A percentile compares a stretch with the other conserved stretches of the same genome.
phyloP scores from a whole-genome alignment of 106 monocot species.

The Hemerocallis citrina region DNA sequence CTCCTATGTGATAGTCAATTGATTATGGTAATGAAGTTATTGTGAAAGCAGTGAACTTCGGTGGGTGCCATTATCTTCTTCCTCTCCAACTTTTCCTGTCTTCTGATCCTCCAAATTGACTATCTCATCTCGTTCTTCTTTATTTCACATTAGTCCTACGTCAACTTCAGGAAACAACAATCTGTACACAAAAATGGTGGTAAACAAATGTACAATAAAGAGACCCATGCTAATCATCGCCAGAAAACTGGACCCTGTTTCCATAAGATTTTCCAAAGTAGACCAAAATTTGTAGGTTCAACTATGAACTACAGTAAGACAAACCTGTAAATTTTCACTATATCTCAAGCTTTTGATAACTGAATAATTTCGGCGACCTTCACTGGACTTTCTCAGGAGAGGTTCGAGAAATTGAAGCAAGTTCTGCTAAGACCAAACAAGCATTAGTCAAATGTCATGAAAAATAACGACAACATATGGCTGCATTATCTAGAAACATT shows the following conservation, averaged over 20 bases:
- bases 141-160: no score
- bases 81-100: no score
- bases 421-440: conserved; percentile 35
- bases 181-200: not conserved
- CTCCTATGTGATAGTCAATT: no score
- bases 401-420: conserved; percentile 89
- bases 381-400: conserved; percentile 90
- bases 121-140: no score
- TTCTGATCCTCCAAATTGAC: no score
- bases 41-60: no score
- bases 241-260: not conserved
- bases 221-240: not conserved
- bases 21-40: no score
- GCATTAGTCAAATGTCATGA: not conserved
- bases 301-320: conserved; percentile 2
- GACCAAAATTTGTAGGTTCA: not conserved
- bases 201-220: not conserved
- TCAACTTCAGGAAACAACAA: no score
- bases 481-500: not conserved
- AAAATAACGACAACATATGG: no score
- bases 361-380: conserved; percentile 68
- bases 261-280: not conserved
- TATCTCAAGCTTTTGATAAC: conserved; percentile 78
- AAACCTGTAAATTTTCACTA: conserved; percentile 87
- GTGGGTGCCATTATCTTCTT: no score